Conservation (phyloP, 257 asterid genomes). For the Striga asiatica region DNA sequence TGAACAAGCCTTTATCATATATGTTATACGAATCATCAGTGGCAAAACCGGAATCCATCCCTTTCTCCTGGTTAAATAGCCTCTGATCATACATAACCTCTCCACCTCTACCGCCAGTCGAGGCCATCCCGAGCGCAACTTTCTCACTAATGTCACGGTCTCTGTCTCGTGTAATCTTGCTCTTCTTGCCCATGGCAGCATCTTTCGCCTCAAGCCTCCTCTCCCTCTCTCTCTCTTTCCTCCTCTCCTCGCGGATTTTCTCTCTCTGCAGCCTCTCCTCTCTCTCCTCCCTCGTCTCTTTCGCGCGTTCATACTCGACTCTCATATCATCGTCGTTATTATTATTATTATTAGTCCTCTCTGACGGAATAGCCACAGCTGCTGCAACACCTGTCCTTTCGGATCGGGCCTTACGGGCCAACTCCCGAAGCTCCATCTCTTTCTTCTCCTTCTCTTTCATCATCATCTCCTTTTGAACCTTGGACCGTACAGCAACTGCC, state of each 20-base stretch:
- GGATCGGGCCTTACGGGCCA: conserved; percentile 82
- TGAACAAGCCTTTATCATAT: conserved; percentile 72
- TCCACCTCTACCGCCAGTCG: conserved; percentile 33
- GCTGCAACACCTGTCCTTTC: conserved; percentile 62
- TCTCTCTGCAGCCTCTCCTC: conserved; percentile 56
- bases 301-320: conserved; percentile 47
- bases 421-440: conserved; percentile 63
- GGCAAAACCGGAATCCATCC: conserved; percentile 58
- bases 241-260: conserved; percentile 69
- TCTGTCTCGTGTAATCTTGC: conserved; percentile 47
- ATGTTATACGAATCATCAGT: conserved; percentile 57
- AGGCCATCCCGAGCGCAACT: conserved; percentile 55
- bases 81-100: conserved; percentile 57
- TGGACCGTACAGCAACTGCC: conserved; percentile 82
- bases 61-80: conserved; percentile 54
- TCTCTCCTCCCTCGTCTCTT: conserved; percentile 59
- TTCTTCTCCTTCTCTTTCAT: conserved; percentile 89
- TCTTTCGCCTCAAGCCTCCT: conserved; percentile 70
- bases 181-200: conserved; percentile 52
- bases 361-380: conserved; percentile 48
- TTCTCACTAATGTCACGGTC: conserved; percentile 56
- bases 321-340: conserved; percentile 55
- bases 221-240: conserved; percentile 68
- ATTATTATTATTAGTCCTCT: conserved; percentile 41
- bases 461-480: conserved; percentile 87